Conservation (phyloP, 1,284 basidiomycete species). For the Abortiporus biennis region DNA sequence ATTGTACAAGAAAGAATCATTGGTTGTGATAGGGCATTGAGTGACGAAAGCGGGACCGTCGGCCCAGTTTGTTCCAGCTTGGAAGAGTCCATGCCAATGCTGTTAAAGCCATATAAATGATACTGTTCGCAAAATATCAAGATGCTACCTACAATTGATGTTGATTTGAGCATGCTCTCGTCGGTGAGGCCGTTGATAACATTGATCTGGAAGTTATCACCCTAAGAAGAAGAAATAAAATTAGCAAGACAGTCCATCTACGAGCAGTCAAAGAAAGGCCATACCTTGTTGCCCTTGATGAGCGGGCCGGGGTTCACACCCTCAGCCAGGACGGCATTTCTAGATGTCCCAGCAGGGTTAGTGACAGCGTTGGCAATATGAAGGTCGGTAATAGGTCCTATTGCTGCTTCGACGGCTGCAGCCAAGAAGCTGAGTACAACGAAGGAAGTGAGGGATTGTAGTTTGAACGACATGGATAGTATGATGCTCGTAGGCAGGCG, state of each 20-base stretch:
- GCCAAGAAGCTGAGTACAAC: no score
- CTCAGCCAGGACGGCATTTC: slow-evolving; percentile 20
- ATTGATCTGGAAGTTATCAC: slow-evolving; percentile 1
- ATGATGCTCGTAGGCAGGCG: no score
- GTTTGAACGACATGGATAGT: no score
- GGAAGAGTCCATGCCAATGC: slow-evolving; percentile 31
- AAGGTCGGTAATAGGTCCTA: slow-evolving; percentile 18
- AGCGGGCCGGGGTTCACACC: slow-evolving; percentile 24
- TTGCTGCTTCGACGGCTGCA: slow-evolving; percentile 10
- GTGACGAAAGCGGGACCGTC: slow-evolving; percentile 30
- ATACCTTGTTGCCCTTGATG: slow-evolving; percentile 22
- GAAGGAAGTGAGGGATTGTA: no score
- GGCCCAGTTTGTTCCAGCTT: slow-evolving; percentile 22
- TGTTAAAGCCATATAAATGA: slow-evolving; percentile 8
- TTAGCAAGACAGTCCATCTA: no score
- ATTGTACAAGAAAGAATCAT: slow-evolving; percentile 36
- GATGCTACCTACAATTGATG: background rate
- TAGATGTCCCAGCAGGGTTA: slow-evolving; percentile 19
- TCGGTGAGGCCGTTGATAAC: background rate
- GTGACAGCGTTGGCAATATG: slow-evolving; percentile 19
- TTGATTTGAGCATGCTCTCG: background rate
- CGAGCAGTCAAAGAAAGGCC: no score
- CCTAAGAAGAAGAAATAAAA: no score
- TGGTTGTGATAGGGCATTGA: slow-evolving; percentile 44
- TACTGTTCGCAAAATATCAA: background rate